Evolutionary conservation across 305 asterid species (phyloP).

Genomic region (Lippia alba): DNA sequence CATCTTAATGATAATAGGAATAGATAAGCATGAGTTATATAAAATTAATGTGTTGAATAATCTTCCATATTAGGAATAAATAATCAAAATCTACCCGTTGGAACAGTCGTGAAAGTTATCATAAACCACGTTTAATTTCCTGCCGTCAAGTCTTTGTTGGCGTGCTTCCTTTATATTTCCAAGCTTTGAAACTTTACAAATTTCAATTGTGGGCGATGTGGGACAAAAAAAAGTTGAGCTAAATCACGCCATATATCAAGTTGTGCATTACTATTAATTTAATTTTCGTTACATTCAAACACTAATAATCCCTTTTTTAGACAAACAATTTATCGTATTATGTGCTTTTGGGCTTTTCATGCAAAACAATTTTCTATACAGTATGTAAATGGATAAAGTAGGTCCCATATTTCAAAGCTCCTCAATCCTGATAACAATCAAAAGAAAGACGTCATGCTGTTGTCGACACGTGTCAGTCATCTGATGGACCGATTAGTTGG

Average conservation of each 20-base stretch:
- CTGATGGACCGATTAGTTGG: constrained; percentile 3
- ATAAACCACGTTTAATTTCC: not conserved
- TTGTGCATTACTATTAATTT: too few relatives aligned
- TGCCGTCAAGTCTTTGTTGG: not conserved
- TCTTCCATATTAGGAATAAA: not conserved
- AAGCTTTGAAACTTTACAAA: not conserved
- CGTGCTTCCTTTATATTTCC: not conserved
- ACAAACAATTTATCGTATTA: too few relatives aligned
- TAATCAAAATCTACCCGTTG: not conserved
- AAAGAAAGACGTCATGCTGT: constrained; percentile 15
- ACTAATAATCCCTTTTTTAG: too few relatives aligned
- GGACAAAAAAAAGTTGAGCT: not conserved
- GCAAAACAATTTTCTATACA: not conserved
- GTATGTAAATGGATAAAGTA: constrained; percentile 30
- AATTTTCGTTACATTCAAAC: too few relatives aligned
- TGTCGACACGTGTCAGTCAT: constrained; percentile 9
- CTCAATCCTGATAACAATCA: not conserved
- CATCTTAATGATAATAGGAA: too few relatives aligned
- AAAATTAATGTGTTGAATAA: not conserved
- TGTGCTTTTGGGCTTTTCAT: not conserved
- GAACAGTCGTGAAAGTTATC: not conserved
- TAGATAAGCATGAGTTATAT: too few relatives aligned
- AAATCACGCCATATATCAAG: not conserved
- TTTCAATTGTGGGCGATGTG: not conserved
- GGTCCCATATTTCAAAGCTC: constrained; percentile 3